Evolutionary conservation across 2,329 filamentous ascomycete genomes (phyloP), one percentile per base, ranked within the genome.

Genomic region (Cytospora leucostoma): DNA sequence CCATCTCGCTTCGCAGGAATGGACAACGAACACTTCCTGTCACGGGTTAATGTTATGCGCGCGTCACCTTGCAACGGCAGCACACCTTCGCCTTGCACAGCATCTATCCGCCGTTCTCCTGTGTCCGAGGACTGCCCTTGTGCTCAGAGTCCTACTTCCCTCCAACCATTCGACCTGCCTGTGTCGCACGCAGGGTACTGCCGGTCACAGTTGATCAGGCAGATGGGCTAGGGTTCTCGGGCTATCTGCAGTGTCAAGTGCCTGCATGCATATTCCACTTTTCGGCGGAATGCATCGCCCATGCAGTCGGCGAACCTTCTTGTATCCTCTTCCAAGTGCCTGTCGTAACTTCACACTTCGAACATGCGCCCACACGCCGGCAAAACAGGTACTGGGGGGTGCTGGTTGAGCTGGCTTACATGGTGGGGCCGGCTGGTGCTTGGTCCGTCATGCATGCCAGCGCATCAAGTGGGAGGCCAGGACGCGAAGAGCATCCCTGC

Each of bases 381-480:
- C 68, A 40, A 32, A 27, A 52, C 70, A 61, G 65, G 65, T 68
- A 65, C 54, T 65, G 65, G 65, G 67, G 66, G 61, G 62, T 71
- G 68, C 37, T n/a, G 69, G 76, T 76, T 78, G 78, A 75, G 76
- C 73, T 79, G 77, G 75, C 77, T 74, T 72, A 74, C 74, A 72
- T 72, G 75, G 77, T 78, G 76, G 76, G 73, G 76, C 76, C 76
- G 73, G 76, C 74, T 78, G 76, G 73, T 83, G 81, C 82, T 83
- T 80, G 79, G 82, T 79, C 80, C 80, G 80, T 83, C 80, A 83
- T 84, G 82, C 82, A 84, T 84, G 82, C 79, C 79, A 82, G 74
- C 79, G 77, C 79, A 82, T 81, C 78, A 80, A 79, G 71, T 75
- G 73, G 75, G 77, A 73, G 75, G 71, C 75, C 74, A 75, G 77